Base-by-base conservation (phyloP, 176 grass and related monocot genomes). In the Ampelocalamus luodianensis region DNA sequence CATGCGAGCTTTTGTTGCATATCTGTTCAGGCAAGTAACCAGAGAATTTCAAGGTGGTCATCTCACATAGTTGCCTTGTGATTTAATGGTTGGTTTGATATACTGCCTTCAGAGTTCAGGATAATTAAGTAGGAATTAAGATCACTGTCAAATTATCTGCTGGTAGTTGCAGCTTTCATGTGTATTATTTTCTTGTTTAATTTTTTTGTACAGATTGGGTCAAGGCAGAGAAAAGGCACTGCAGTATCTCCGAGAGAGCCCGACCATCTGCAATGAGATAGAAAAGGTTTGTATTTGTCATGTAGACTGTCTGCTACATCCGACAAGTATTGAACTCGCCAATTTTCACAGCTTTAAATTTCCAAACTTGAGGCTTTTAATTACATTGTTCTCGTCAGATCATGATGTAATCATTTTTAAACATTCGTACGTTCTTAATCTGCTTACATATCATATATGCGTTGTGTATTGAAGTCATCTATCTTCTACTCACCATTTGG, bases 141-240 rank as follows among this genome's bases (percentile, higher is more conserved):
- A 14, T 81, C 48, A 59, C 20, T 10, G 20, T 71, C 40, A 37
- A 37, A 80, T 43, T 42, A 18, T 65, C 26, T 50, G 10, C 6
- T 59, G 34, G 22, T 36, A 44, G 27, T 16, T 58, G 15, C 40
- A 32, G 27, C 59, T 87, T 79, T 68, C 29, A 74, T 74, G 14
- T 82, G 26, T 59, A 3, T 32, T 79, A 6, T 71, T 49, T 87
- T 37, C 20, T 86, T 63, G 20, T 39, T 42, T 55, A 27, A 62
- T 64, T 37, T 24, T 77, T 48, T 56, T 66, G 17, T 69, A 45
- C 90, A 99, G 96, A 66, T 32, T 99, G 53, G 96, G 93, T 50
- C 96, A 99, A 88, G 93, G 93, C 40, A 99, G 90, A 79, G 96
- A 99, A 60, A 99, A 96, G 65, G 81, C 96, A 77, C 72, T 94